Percentiles rank a stretch among this genome's conserved stretches.
phyloP scores from a whole-genome alignment of 2,329 filamentous ascomycete species.

The Neonectria faginata region DNA sequence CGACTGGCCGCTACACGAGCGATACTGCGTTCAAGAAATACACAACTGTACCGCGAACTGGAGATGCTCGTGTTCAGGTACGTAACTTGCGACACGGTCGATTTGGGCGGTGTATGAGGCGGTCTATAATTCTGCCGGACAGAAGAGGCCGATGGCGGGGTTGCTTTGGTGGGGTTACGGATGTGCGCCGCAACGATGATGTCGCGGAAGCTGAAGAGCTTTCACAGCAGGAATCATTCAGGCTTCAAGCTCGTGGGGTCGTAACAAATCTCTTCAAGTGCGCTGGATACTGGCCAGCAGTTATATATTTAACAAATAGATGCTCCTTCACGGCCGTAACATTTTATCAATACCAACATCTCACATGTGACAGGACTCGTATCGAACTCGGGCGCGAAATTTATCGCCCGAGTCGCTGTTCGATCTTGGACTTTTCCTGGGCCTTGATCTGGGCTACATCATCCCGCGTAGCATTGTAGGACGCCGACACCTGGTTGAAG shows the following conservation, averaged over 20 bases:
- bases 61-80: conserved; percentile 1
- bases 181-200: not conserved
- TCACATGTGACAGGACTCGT: conserved; percentile 6
- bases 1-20: not conserved
- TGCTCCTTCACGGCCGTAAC: conserved; percentile 28
- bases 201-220: conserved; percentile 2
- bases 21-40: not conserved
- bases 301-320: conserved; percentile 36
- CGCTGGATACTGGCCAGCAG: conserved; percentile 33
- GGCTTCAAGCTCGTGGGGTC: conserved; percentile 17
- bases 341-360: conserved; percentile 14
- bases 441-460: conserved; percentile 76
- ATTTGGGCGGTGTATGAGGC: conserved; percentile 45
- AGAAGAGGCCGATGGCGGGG: conserved; percentile 39
- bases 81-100: conserved; percentile 9
- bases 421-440: conserved; percentile 78
- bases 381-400: conserved; percentile 1
- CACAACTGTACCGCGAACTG: not conserved
- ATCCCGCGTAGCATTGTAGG: conserved; percentile 82
- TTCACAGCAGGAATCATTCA: conserved; percentile 1
- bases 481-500: conserved; percentile 84
- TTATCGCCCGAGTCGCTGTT: conserved; percentile 70
- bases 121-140: conserved; percentile 47
- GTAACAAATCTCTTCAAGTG: conserved; percentile 18
- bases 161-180: conserved; percentile 39